Base-by-base conservation (phyloP, 768 basidiomycete species). In the Xerocomus potaroensis region DNA sequence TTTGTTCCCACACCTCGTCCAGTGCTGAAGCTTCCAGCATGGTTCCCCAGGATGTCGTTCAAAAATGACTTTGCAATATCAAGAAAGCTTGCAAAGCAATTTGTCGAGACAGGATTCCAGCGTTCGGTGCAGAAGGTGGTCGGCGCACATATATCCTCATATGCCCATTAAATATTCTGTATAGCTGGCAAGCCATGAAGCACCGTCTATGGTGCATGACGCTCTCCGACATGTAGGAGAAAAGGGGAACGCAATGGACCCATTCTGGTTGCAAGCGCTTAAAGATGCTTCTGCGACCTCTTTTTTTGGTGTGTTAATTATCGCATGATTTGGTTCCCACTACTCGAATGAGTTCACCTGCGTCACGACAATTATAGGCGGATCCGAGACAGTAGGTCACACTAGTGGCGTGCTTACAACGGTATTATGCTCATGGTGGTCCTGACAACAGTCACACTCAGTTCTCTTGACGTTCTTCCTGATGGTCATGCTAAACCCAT, bases 21-120 rank as follows among this genome's bases (percentile, higher is more conserved):
- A 55, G 54, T 53, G 14, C 12, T 55, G 14, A 54, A 47, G 10
- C 45, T 56, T 10, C 55, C 55, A 4, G 14, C 46, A 4, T 56
- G 55, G 52, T 40, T 56, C 15, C 52, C 55, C 1, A 53, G 30
- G 8, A 49, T 49, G 48, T 39, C 37, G 3, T 49, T 49, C 38
- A 49, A 44, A 24, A 23, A 3, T 4, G 16, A 41, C 1, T 43
- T 51, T 47, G 44, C 22, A 3, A 19, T 7, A 8, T 41, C 41
- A 2, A 21, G 10, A 1, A 24, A 37, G n/a, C 24, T 43, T 10
- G 14, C 44, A 8, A 41, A 8, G 2, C 8, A 24, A 0, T 56
- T 37, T 12, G 32, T 55, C 2, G 46, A 51, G 21, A 23, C 1
- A 10, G 15, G 44, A 5, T 50, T 50, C n/a, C 27, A 34, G 6